phyloP scores from a whole-genome alignment of 768 basidiomycete genomes.

The Suillus luteus region DNA sequence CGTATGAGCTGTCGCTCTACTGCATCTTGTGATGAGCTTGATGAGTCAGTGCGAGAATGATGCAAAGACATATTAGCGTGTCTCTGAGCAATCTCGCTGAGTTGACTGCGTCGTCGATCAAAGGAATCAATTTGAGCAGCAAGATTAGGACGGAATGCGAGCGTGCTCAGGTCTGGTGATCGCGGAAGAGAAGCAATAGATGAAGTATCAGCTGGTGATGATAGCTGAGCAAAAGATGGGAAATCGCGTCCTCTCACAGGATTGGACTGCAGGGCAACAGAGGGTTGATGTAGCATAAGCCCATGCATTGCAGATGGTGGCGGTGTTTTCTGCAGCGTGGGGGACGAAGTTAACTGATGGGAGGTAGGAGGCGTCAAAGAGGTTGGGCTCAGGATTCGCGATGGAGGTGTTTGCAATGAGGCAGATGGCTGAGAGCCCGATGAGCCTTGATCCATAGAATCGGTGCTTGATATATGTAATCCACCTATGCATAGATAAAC shows the following conservation, averaged over 20 bases:
- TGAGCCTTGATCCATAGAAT: not conserved
- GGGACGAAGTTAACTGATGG: not conserved
- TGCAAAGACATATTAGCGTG: not conserved
- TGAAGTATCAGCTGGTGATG: slow-evolving; percentile 22
- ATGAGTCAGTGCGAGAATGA: slow-evolving; percentile 27
- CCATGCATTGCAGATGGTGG: not conserved
- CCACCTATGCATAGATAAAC: not conserved
- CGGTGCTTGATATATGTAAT: not conserved
- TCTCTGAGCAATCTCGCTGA: not conserved
- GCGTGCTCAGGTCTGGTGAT: slow-evolving; percentile 25
- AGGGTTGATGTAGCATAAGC: not conserved
- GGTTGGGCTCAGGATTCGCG: not conserved
- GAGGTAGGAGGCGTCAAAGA: not conserved
- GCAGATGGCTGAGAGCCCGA: not conserved
- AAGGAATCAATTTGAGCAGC: slow-evolving; percentile 23
- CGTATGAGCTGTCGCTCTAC: slow-evolving; percentile 56
- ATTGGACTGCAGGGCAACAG: not conserved
- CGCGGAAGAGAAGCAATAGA: slow-evolving; percentile 18
- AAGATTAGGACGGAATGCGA: slow-evolving; percentile 9
- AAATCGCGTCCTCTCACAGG: slow-evolving; percentile 12
- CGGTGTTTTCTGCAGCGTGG: not conserved
- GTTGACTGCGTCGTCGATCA: slow-evolving; percentile 17
- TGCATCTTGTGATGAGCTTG: slow-evolving; percentile 40
- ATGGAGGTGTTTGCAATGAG: not conserved
- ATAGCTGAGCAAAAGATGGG: slow-evolving; percentile 22